Evolutionary conservation across 768 basidiomycete genomes (phyloP).

Genomic region (Termitomyces sp.): DNA sequence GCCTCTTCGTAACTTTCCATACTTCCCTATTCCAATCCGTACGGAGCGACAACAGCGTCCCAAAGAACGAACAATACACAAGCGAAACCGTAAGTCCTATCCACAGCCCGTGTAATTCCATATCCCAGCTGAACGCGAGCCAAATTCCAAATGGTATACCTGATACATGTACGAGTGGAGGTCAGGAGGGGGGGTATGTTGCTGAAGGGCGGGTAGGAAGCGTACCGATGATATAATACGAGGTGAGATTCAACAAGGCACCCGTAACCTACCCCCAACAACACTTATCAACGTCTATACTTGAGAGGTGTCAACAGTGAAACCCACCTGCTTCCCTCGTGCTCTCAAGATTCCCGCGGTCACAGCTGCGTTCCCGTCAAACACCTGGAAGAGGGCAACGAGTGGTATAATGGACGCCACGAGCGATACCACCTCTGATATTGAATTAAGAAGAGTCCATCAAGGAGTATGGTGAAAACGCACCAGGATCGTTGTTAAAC

Average conservation of each 20-base stretch:
- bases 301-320: background rate
- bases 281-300: background rate
- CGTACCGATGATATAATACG: slow-evolving; percentile 75
- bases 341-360: slow-evolving; percentile 80
- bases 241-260: slow-evolving; percentile 74
- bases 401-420: slow-evolving; percentile 73
- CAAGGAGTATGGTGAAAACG: slow-evolving; percentile 8
- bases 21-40: slow-evolving; percentile 75
- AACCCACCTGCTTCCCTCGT: slow-evolving; percentile 64
- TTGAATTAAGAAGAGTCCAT: background rate
- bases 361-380: slow-evolving; percentile 73
- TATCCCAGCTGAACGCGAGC: slow-evolving; percentile 59
- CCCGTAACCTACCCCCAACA: slow-evolving; percentile 36
- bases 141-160: slow-evolving; percentile 82
- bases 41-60: slow-evolving; percentile 47
- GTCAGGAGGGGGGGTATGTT: background rate
- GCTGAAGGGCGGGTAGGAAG: background rate
- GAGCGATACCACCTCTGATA: slow-evolving; percentile 47
- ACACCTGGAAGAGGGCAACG: slow-evolving; percentile 79
- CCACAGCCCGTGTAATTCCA: slow-evolving; percentile 78
- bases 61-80: slow-evolving; percentile 51
- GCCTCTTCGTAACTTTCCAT: slow-evolving; percentile 49
- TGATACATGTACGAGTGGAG: slow-evolving; percentile 13
- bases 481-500: slow-evolving; percentile 67
- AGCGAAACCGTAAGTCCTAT: slow-evolving; percentile 72